phyloP scores from a whole-genome alignment of 2,329 filamentous ascomycete genomes.

The Talaromyces sp. region DNA sequence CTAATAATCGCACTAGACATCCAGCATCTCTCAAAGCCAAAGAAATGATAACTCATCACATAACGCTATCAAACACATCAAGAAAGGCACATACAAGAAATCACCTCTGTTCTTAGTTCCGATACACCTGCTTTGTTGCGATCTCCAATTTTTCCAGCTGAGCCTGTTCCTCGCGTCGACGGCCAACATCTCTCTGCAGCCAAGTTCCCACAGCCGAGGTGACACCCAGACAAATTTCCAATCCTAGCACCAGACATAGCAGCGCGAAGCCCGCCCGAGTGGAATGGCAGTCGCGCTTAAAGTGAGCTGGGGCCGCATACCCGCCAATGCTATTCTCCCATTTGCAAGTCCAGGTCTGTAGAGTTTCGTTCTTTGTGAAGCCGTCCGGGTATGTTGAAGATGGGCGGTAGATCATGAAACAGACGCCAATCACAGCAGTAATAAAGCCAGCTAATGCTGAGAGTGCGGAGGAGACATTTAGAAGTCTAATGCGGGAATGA shows the following conservation, averaged over 20 bases:
- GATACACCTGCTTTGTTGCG: slow-evolving; percentile 27
- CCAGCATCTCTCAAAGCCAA: too few relatives aligned
- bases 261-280: slow-evolving; percentile 41
- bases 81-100: background rate
- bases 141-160: slow-evolving; percentile 33
- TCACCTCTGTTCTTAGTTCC: slow-evolving; percentile 7
- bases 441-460: slow-evolving; percentile 41
- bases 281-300: slow-evolving; percentile 42
- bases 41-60: too few relatives aligned
- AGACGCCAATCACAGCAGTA: slow-evolving; percentile 35
- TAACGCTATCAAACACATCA: too few relatives aligned
- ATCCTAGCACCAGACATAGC: slow-evolving; percentile 36
- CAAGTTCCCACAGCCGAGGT: slow-evolving; percentile 33
- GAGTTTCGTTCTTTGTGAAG: slow-evolving; percentile 38
- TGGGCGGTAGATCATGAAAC: slow-evolving; percentile 38
- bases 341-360: slow-evolving; percentile 48
- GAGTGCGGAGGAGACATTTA: slow-evolving; percentile 37
- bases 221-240: slow-evolving; percentile 39
- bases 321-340: slow-evolving; percentile 32
- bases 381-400: slow-evolving; percentile 32
- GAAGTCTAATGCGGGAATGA: slow-evolving; percentile 36
- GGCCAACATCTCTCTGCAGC: slow-evolving; percentile 34
- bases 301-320: slow-evolving; percentile 33
- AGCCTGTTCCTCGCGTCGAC: slow-evolving; percentile 27
- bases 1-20: too few relatives aligned